Evolutionary conservation across 176 grass and related monocot species (phyloP), one percentile per base, ranked within the genome.

Genomic region (Elymus sibiricus): DNA sequence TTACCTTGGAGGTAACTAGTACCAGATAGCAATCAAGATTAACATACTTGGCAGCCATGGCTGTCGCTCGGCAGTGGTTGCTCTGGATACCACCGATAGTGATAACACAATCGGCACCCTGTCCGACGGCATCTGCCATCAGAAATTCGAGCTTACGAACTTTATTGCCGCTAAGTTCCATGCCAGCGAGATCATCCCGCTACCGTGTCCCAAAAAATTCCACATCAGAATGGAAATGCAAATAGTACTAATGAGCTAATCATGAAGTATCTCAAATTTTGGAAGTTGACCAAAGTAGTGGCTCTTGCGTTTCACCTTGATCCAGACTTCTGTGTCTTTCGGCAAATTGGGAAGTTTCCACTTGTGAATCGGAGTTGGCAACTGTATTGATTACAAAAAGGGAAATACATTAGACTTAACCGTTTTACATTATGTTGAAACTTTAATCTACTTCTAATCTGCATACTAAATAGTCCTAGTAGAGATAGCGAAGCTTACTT

Each of bases 151-250:
- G 85, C 83, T 98, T 98, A 81, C 96, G 81, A 35, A 94, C 96
- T 84, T 98, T 98, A 72, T 98, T 98, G 1, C 96, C 96, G 22
- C 96, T 98, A 59, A 98, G 77, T 49, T 98, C 93, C 96, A 98
- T 98, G n/a, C 96, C 96, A 0, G 96, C 92, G 9, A 98, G 83
- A 79, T 98, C 96, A 46, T 98, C 93, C 60, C 92, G 79, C 96
- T 98, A 61, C 42, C 74, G 64, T 78, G 55, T 74, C 39, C 68
- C 66, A 32, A 35, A 22, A 70, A 24, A 1, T 69, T 27, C 32
- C 25, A 7, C 67, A 84, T 89, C 60, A 82, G 83, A 34, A 83
- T 4, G 2, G n/a, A 78, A 81, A 55, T 12, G 31, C 21, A 37
- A 87, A 31, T 31, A 82, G 8, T 8, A 64, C 51, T 2, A 4